Evolutionary conservation across 2,329 filamentous ascomycete species (phyloP), one percentile per base, ranked within the genome.

Genomic region (Fusarium musae): DNA sequence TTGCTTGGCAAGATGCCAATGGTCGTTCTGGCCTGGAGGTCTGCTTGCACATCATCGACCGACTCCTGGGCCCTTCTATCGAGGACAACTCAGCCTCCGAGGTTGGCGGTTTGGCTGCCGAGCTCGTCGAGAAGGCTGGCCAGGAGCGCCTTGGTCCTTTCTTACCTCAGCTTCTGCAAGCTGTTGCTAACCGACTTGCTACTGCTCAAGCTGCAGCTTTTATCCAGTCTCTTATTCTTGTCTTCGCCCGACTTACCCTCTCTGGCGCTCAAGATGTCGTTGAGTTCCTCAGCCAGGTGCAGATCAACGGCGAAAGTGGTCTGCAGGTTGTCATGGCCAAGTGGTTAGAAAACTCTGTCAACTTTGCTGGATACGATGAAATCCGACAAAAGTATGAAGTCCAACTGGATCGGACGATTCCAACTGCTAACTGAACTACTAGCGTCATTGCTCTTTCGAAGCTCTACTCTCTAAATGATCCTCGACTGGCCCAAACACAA

Each of bases 341-440:
- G 83, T 99, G 96, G 96, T 87, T 99, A 2, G 96, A 98, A 84
- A 97, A 98, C 82, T 97, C 95, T 8, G 90, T 97, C 82, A 97
- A 93, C 82, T 99, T 99, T 83, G 95, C 95, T n/a, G 96, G 96
- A 17, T 99, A 98, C 77, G 95, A 98, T 78, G 96, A 98, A 82
- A 98, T 98, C 77, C 90, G 95, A 76, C 94, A 98, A 82, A 99
- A 98, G 93, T 95, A 85, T 82, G 91, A 85, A 43, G 12, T 17
- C 21, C 6, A 28, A 12, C 4, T 34, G 28, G 23, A 36, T 23
- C 9, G 16, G 5, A 23, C n/a, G 16, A 13, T 36, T n/a, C 10
- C 30, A 13, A 37, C 23, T 69, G 54, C 83, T 85, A 78, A 86
- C 73, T 34, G 21, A 23, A 40, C 11, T 76, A 40, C 9, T 76